Evolutionary conservation across 2,329 filamentous ascomycete genomes (phyloP).

Genomic region (Harringtonia lauricola): DNA sequence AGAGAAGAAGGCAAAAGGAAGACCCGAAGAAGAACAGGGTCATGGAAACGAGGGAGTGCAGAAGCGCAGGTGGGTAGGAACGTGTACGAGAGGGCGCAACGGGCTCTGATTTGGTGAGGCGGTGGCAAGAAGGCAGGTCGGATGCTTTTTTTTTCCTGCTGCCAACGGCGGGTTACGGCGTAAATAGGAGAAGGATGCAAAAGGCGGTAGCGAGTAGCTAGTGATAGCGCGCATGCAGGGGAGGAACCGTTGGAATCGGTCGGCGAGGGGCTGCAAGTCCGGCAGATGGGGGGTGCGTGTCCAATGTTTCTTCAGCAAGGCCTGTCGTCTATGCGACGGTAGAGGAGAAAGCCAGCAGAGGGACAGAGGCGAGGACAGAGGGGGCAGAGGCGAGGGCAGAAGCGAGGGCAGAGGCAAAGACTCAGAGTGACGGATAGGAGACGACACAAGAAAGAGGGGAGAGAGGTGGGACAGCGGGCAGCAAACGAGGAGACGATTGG

Average conservation of each 20-base stretch:
- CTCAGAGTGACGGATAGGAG: background rate
- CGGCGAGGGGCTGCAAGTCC: background rate
- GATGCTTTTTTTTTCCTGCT: slow-evolving; percentile 2
- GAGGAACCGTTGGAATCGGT: background rate
- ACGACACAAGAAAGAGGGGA: background rate
- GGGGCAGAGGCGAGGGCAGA: background rate
- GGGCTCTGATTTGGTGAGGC: slow-evolving; percentile 1
- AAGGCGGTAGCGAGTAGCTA: background rate
- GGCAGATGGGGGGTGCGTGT: no score
- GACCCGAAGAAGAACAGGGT: background rate
- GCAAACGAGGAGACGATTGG: no score
- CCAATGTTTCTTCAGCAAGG: no score
- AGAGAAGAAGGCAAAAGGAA: background rate
- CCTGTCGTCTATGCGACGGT: no score
- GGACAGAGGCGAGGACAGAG: background rate
- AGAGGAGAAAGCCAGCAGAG: no score
- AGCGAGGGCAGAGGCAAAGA: no score
- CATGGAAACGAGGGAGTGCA: background rate
- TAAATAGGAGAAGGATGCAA: background rate
- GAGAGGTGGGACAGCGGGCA: background rate
- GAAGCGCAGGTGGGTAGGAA: background rate
- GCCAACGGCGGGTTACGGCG: background rate
- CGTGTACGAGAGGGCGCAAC: background rate
- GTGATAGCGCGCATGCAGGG: background rate
- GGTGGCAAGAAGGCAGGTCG: slow-evolving; percentile 3